A percentile compares a stretch with the other conserved stretches of the same genome.
Evolutionary conservation across 176 grass and related monocot genomes (phyloP).

Genomic region (Carex scoparia): DNA sequence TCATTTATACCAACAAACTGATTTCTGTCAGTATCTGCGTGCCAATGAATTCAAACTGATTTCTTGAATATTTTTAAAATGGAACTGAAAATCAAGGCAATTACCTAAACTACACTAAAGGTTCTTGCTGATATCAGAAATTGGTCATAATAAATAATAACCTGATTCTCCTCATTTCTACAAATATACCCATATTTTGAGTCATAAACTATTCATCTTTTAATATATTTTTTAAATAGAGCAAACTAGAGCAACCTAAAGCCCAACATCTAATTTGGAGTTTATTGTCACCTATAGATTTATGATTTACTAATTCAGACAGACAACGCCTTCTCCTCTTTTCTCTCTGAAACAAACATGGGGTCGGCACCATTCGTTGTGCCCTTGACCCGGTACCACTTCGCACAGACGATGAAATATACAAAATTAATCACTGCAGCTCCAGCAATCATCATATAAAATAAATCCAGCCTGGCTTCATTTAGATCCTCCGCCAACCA

Average conservation of each 20-base stretch:
- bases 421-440: conserved; percentile 31
- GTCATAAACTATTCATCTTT: neutral
- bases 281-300: neutral
- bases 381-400: conserved; percentile 63
- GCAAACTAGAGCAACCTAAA: neutral
- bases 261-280: neutral
- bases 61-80: too few species aligned
- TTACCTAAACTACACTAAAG: too few species aligned
- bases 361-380: neutral
- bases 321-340: neutral
- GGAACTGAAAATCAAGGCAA: too few species aligned
- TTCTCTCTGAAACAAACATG: neutral
- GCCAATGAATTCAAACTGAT: too few species aligned
- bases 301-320: conserved; percentile 12
- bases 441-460: conserved; percentile 46
- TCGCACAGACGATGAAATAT: conserved; percentile 51
- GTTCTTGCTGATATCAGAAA: too few species aligned
- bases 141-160: too few species aligned
- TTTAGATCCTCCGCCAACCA: conserved; percentile 58
- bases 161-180: too few species aligned
- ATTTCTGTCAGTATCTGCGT: too few species aligned
- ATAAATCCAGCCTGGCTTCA: conserved; percentile 44
- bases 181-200: neutral
- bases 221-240: neutral
- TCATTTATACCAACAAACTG: too few species aligned